These are phyloP conservation scores for Citrullus colocynthis DNA, from an alignment of 306 rosid species.

Conservation along the genomic window DNA sequence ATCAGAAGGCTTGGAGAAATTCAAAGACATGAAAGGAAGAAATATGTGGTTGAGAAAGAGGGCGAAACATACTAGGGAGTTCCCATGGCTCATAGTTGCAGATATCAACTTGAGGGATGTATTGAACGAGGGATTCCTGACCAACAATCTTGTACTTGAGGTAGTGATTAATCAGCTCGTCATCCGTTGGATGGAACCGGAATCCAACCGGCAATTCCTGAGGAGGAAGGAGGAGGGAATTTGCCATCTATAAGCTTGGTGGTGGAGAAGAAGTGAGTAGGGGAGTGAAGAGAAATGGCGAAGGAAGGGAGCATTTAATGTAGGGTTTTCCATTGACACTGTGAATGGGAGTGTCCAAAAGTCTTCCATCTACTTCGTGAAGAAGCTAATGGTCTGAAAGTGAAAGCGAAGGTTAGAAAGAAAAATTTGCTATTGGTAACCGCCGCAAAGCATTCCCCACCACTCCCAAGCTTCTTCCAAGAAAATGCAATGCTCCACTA, in stretches of 20 bases:
- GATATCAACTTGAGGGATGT: slow-evolving; percentile 36
- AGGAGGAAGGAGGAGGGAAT: not conserved
- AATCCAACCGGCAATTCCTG: slow-evolving; percentile 11
- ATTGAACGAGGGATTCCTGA: not conserved
- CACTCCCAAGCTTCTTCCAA: no score
- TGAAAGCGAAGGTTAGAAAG: no score
- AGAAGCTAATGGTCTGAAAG: no score
- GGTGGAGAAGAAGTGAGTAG: not conserved
- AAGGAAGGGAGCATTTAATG: not conserved
- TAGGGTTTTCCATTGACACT: not conserved
- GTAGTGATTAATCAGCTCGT: slow-evolving; percentile 40
- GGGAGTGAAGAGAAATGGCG: not conserved
- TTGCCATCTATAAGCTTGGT: not conserved
- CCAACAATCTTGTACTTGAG: slow-evolving; percentile 29
- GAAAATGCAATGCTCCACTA: no score
- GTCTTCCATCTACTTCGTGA: no score
- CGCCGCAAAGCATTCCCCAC: no score
- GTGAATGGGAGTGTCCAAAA: no score
- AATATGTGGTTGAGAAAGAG: not conserved
- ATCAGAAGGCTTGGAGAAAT: not conserved
- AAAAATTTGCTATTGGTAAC: no score
- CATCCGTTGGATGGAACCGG: slow-evolving; percentile 58
- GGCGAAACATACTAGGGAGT: slow-evolving; percentile 25
- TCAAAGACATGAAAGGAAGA: not conserved
- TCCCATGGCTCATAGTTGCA: slow-evolving; percentile 44